Conservation (phyloP, 176 grass and related monocot genomes). For the Rhynchospora breviuscula region DNA sequence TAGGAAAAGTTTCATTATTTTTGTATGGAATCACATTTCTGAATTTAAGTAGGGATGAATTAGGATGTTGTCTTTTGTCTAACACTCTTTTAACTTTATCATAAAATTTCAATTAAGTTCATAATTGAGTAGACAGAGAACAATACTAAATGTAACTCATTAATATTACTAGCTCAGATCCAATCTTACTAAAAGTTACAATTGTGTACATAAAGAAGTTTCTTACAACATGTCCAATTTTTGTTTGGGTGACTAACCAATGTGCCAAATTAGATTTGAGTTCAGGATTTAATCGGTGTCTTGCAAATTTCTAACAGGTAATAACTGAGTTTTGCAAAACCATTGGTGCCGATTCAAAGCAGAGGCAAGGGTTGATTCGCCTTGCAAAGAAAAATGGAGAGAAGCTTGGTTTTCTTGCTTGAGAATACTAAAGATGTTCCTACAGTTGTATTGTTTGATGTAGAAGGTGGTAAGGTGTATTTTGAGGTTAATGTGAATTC, state of each 20-base stretch:
- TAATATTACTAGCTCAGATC: background rate
- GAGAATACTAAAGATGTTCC: conserved; percentile 16
- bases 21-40: background rate
- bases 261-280: background rate
- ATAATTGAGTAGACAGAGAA: background rate
- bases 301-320: conserved; percentile 35
- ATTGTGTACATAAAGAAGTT: background rate
- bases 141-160: background rate
- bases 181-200: background rate
- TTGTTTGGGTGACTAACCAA: background rate
- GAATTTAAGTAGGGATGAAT: background rate
- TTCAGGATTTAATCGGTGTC: background rate
- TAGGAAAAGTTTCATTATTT: background rate
- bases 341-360: conserved; percentile 80
- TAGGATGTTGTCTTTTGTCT: background rate
- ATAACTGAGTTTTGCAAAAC: conserved; percentile 98
- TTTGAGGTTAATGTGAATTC: conserved; percentile 10
- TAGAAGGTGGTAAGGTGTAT: conserved; percentile 9
- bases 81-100: too few species aligned
- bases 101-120: background rate
- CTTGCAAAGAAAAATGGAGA: conserved; percentile 97
- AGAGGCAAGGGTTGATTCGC: conserved; percentile 90
- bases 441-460: conserved; percentile 12
- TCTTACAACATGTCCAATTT: background rate
- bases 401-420: conserved; percentile 93